Conservation (phyloP, 2,329 filamentous ascomycete species). For the Aspergillus oerlinghausenensis region DNA sequence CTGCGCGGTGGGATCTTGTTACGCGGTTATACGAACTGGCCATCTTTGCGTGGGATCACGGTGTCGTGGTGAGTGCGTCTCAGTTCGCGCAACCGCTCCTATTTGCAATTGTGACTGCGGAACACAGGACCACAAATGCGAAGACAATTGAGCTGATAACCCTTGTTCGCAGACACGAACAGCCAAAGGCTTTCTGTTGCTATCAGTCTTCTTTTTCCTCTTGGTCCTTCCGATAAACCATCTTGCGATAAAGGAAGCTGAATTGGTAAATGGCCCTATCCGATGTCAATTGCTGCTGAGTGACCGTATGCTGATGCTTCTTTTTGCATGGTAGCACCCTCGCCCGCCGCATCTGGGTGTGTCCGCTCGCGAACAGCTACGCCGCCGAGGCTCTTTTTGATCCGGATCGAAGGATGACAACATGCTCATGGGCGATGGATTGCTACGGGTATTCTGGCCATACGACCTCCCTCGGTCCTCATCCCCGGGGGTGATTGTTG, state of each 20-base stretch:
- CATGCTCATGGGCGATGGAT: slow-evolving; percentile 67
- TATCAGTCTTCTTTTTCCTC: slow-evolving; percentile 80
- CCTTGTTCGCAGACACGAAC: slow-evolving; percentile 63
- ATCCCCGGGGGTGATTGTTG: slow-evolving; percentile 79
- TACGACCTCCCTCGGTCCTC: slow-evolving; percentile 71
- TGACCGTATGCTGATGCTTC: neutral
- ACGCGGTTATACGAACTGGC: slow-evolving; percentile 95
- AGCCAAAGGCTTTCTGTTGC: slow-evolving; percentile 74
- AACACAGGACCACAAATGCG: neutral
- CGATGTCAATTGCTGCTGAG: neutral
- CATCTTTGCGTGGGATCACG: slow-evolving; percentile 97
- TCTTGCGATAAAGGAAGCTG: slow-evolving; percentile 73
- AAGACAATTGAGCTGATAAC: slow-evolving; percentile 9
- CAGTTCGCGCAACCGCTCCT: slow-evolving; percentile 9
- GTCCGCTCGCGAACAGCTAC: slow-evolving; percentile 91
- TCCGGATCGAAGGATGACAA: slow-evolving; percentile 47
- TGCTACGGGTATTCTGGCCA: slow-evolving; percentile 99
- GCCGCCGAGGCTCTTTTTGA: slow-evolving; percentile 91
- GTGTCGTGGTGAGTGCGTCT: slow-evolving; percentile 70
- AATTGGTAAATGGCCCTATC: slow-evolving; percentile 58
- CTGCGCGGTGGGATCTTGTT: slow-evolving; percentile 96
- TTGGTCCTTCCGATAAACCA: slow-evolving; percentile 79
- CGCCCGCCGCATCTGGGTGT: slow-evolving; percentile 72
- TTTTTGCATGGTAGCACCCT: slow-evolving; percentile 62
- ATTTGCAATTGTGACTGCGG: neutral